Evolutionary conservation across 2,329 filamentous ascomycete genomes (phyloP).

Genomic region (Colletotrichum paranaense): DNA sequence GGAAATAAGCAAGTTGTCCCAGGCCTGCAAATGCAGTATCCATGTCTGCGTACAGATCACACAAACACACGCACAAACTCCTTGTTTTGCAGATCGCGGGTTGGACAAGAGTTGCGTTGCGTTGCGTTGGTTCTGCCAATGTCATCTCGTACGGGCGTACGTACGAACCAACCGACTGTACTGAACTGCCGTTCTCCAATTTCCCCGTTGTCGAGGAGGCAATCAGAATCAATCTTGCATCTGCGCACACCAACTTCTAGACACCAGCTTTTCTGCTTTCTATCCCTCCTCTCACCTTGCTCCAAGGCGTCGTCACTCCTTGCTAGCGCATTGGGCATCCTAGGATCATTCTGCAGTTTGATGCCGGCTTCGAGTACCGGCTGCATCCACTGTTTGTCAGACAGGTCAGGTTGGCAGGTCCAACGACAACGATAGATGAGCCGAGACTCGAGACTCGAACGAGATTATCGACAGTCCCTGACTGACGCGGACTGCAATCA

Average conservation of each 20-base stretch:
- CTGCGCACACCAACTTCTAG: background rate
- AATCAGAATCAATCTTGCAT: background rate
- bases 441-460: background rate
- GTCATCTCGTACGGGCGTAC: constrained; percentile 1
- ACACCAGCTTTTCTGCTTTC: background rate
- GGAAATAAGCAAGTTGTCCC: constrained; percentile 14
- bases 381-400: background rate
- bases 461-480: constrained; percentile 14
- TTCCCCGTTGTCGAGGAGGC: background rate
- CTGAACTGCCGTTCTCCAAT: background rate
- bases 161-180: background rate
- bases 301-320: constrained; percentile 5
- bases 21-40: background rate
- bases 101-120: constrained; percentile 1
- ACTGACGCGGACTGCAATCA: constrained; percentile 7
- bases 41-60: constrained; percentile 10
- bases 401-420: background rate
- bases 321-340: background rate
- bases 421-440: background rate
- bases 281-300: background rate
- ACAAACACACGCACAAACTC: constrained; percentile 16
- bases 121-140: background rate
- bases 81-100: constrained; percentile 23
- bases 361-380: constrained; percentile 5
- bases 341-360: background rate